Conservation (phyloP, 208 protist species). For the Trypanosoma scelopori region DNA sequence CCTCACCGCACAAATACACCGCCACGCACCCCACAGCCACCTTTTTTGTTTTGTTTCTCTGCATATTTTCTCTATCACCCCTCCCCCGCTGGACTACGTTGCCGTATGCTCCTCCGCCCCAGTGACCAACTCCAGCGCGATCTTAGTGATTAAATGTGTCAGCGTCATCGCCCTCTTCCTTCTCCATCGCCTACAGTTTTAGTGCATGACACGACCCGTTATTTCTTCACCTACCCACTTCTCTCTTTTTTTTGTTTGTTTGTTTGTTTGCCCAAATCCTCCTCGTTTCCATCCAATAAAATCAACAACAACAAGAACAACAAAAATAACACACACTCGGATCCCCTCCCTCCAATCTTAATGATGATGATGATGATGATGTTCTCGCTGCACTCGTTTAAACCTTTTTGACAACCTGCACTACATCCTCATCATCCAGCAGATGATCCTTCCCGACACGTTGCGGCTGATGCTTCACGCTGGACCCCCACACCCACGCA, state of each 20-base stretch:
- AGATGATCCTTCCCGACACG: slow-evolving; percentile 96
- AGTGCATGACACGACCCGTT: no score
- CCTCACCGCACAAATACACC: no score
- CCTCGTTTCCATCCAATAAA: slow-evolving; percentile 4
- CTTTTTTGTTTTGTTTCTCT: slow-evolving; percentile 22
- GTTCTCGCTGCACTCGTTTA: slow-evolving; percentile 34
- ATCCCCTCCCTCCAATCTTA: not conserved
- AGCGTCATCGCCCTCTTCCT: no score
- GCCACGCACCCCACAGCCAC: no score
- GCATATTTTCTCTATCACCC: no score
- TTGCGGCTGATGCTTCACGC: slow-evolving; percentile 98
- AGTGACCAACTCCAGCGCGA: no score
- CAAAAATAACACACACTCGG: not conserved
- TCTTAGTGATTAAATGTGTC: no score
- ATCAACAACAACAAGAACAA: not conserved
- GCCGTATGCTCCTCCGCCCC: no score
- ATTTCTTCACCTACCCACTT: slow-evolving; percentile 10
- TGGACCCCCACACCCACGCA: slow-evolving; percentile 98
- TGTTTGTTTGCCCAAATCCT: slow-evolving; percentile 7
- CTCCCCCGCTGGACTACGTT: no score
- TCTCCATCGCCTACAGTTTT: no score
- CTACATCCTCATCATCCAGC: slow-evolving; percentile 98
- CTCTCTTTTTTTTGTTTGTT: slow-evolving; percentile 19
- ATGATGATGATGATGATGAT: slow-evolving; percentile 6
- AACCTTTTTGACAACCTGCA: slow-evolving; percentile 98